These are phyloP conservation scores for Forsythia suspensa DNA, from an alignment of 257 asterid species.

Conservation along the genomic window DNA sequence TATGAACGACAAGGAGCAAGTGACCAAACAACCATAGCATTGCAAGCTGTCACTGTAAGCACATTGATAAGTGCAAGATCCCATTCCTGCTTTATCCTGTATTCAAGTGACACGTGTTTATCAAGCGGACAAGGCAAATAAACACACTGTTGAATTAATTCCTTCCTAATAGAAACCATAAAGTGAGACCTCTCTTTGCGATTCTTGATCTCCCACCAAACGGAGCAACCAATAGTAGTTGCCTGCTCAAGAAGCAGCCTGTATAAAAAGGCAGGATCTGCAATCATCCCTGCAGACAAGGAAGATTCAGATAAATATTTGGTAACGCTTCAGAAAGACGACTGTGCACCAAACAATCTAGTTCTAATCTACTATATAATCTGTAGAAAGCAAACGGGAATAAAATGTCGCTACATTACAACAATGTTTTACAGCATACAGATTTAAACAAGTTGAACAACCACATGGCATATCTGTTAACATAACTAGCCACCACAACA, in stretches of 20 bases:
- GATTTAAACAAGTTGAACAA: neutral
- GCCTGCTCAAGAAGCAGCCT: conserved; percentile 91
- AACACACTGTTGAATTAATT: neutral
- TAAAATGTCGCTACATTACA: neutral
- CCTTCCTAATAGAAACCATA: neutral
- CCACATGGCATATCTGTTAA: neutral
- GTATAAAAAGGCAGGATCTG: conserved; percentile 89
- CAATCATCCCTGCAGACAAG: conserved; percentile 72
- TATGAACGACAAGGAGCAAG: conserved; percentile 98
- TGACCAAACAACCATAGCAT: conserved; percentile 88
- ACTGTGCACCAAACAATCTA: conserved; percentile 1
- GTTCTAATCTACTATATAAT: neutral
- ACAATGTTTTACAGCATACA: conserved; percentile 4
- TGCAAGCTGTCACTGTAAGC: conserved; percentile 88
- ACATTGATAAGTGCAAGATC: conserved; percentile 96
- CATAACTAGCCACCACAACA: neutral
- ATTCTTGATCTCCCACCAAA: conserved; percentile 88
- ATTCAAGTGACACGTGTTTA: conserved; percentile 16
- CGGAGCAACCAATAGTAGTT: conserved; percentile 88
- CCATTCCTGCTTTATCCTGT: conserved; percentile 97
- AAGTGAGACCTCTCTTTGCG: conserved; percentile 82
- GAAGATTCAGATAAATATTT: conserved; percentile 17
- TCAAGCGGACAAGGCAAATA: conserved; percentile 12
- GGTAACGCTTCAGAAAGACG: neutral
- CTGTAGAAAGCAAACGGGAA: neutral